Percentiles rank a stretch among this genome's conserved stretches.
Evolutionary conservation across 106 monocot genomes (phyloP).

Genomic region (Dendrobium huoshanense): DNA sequence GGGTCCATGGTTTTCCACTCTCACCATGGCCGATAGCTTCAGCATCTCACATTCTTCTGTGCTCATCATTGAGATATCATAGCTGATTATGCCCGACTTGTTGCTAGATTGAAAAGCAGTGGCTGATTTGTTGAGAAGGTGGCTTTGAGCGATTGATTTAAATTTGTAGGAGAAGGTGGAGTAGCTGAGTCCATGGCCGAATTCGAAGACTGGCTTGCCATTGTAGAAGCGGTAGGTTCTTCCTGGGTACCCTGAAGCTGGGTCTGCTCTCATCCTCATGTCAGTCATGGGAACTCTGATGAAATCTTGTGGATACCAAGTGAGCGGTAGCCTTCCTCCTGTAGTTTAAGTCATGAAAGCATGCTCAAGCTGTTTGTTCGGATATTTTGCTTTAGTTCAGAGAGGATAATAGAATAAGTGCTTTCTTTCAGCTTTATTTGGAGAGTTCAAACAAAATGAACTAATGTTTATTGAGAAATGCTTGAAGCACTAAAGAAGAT

Average conservation of each 20-base stretch:
- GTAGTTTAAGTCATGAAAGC: constrained; percentile 8
- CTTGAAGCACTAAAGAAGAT: too few species aligned
- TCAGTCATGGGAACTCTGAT: constrained; percentile 79
- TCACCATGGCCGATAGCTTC: constrained; percentile 33
- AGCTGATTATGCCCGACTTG: constrained; percentile 7
- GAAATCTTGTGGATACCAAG: constrained; percentile 94
- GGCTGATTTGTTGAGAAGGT: constrained; percentile 28
- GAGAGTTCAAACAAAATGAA: too few species aligned
- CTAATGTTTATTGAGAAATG: too few species aligned
- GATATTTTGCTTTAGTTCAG: background rate
- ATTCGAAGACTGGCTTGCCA: constrained; percentile 54
- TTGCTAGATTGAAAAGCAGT: constrained; percentile 11
- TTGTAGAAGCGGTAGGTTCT: constrained; percentile 85
- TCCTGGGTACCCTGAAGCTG: constrained; percentile 65
- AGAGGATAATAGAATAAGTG: too few species aligned
- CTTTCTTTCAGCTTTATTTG: too few species aligned
- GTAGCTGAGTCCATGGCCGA: constrained; percentile 91
- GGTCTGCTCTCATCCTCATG: constrained; percentile 91
- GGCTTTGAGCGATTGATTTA: constrained; percentile 10
- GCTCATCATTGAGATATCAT: constrained; percentile 24
- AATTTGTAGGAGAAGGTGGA: constrained; percentile 58
- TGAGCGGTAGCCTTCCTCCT: constrained; percentile 90
- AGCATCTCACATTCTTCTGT: constrained; percentile 35
- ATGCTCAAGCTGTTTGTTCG: background rate
- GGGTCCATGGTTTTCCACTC: constrained; percentile 58